phyloP scores from a whole-genome alignment of 345 rosid species.

The Arabis hirsuta region DNA sequence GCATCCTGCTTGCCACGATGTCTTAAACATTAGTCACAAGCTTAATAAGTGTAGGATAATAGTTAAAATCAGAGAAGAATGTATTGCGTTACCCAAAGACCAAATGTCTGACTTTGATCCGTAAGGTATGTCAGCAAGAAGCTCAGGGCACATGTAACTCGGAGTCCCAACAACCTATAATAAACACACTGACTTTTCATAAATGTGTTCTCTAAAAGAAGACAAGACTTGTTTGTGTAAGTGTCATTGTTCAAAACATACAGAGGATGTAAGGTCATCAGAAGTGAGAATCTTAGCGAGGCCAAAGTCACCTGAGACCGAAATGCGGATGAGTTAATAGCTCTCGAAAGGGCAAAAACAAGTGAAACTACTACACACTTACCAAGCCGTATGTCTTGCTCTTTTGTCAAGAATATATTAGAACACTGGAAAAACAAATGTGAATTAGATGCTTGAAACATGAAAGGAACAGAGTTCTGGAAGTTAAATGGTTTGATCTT shows the following conservation, averaged over 20 bases:
- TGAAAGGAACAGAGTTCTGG: not conserved
- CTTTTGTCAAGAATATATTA: constrained; percentile 91
- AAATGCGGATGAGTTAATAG: constrained; percentile 14
- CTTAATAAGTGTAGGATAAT: constrained; percentile 6
- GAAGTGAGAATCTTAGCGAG: constrained; percentile 93
- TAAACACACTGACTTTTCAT: constrained; percentile 21
- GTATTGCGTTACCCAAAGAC: constrained; percentile 73
- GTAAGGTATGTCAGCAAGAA: constrained; percentile 95
- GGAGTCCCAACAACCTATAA: constrained; percentile 97
- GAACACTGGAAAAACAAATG: constrained; percentile 69
- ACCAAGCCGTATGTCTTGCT: constrained; percentile 91
- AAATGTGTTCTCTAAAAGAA: constrained; percentile 7
- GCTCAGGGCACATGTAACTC: constrained; percentile 99
- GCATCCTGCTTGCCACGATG: constrained; percentile 66
- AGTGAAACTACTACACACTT: constrained; percentile 18
- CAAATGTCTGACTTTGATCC: constrained; percentile 99
- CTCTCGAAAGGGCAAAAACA: not conserved
- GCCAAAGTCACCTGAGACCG: constrained; percentile 90
- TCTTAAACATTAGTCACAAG: constrained; percentile 16
- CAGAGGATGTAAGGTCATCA: constrained; percentile 95
- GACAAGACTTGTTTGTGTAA: constrained; percentile 13
- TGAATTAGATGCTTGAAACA: constrained; percentile 22
- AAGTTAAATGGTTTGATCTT: constrained; percentile 16
- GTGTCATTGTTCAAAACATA: constrained; percentile 47
- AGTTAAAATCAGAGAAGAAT: constrained; percentile 17